phyloP scores from a whole-genome alignment of 2,329 filamentous ascomycete species.

The Orbilia oligospora region DNA sequence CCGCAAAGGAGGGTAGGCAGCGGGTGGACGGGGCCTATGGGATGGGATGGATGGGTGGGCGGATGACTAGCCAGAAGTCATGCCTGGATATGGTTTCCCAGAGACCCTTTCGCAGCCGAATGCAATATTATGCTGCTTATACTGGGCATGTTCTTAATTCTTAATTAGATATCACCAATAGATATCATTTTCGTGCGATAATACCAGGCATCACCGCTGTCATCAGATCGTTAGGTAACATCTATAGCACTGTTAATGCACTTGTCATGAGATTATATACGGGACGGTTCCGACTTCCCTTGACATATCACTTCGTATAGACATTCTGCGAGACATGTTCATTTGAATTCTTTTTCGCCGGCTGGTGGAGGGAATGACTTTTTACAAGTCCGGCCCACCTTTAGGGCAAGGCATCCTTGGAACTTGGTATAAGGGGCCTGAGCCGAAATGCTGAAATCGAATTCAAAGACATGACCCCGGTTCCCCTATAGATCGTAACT shows the following conservation, averaged over 20 bases:
- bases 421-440: constrained; percentile 55
- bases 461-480: not conserved
- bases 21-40: constrained; percentile 21
- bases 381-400: constrained; percentile 41
- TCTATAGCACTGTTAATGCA: constrained; percentile 21
- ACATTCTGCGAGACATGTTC: constrained; percentile 15
- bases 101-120: not conserved
- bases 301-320: constrained; percentile 22
- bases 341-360: not conserved
- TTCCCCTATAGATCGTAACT: constrained; percentile 16
- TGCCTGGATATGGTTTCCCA: constrained; percentile 10
- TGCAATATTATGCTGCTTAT: not conserved
- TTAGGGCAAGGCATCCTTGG: constrained; percentile 55
- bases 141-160: too few species aligned
- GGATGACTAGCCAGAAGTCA: constrained; percentile 20
- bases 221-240: not conserved
- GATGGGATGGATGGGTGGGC: constrained; percentile 19
- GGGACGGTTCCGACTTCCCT: constrained; percentile 23
- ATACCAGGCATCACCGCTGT: constrained; percentile 13
- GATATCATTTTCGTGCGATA: not conserved
- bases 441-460: constrained; percentile 52
- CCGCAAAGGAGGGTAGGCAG: constrained; percentile 13
- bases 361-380: not conserved
- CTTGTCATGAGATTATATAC: constrained; percentile 20
- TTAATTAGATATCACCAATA: not conserved